Evolutionary conservation across 2,329 filamentous ascomycete species (phyloP).

Genomic region (Ceratocystis diversiconidia): DNA sequence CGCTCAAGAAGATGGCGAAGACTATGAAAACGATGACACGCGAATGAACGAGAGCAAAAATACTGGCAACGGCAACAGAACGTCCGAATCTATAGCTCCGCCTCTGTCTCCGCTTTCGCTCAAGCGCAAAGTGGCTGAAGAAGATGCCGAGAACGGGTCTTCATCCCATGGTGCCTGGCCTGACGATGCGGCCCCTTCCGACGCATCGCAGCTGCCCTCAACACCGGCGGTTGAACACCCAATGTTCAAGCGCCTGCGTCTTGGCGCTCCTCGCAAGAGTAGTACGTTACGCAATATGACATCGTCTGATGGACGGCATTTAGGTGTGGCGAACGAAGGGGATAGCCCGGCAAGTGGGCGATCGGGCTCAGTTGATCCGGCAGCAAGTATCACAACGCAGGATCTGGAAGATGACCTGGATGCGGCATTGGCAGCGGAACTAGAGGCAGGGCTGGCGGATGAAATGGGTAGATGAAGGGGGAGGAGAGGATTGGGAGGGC

Average conservation of each 20-base stretch:
- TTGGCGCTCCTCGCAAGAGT: conserved; percentile 23
- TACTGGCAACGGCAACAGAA: conserved; percentile 10
- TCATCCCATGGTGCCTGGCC: conserved; percentile 4
- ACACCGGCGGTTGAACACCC: conserved; percentile 10
- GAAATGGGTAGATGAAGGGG: not conserved
- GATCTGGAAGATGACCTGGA: conserved; percentile 40
- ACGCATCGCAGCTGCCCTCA: conserved; percentile 27
- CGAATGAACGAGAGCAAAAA: not conserved
- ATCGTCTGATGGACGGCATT: conserved; percentile 32
- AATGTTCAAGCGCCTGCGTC: conserved; percentile 16
- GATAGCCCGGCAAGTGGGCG: conserved; percentile 30
- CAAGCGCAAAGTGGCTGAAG: conserved; percentile 20
- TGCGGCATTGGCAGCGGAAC: conserved; percentile 47
- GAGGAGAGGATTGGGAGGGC: not conserved
- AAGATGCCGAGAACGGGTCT: conserved; percentile 18
- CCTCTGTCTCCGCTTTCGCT: not conserved
- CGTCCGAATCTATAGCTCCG: not conserved
- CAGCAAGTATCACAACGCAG: conserved; percentile 22
- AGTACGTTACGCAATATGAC: conserved; percentile 28
- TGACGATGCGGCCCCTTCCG: conserved; percentile 19
- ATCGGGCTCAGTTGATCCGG: conserved; percentile 30
- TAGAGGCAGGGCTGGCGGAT: conserved; percentile 29
- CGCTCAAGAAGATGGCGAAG: conserved; percentile 19
- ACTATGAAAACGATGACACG: conserved; percentile 20
- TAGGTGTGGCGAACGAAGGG: conserved; percentile 26